These are phyloP conservation scores for Cyanophora paradoxa DNA, from an alignment of 78 protist genomes.

Conservation along the genomic window DNA sequence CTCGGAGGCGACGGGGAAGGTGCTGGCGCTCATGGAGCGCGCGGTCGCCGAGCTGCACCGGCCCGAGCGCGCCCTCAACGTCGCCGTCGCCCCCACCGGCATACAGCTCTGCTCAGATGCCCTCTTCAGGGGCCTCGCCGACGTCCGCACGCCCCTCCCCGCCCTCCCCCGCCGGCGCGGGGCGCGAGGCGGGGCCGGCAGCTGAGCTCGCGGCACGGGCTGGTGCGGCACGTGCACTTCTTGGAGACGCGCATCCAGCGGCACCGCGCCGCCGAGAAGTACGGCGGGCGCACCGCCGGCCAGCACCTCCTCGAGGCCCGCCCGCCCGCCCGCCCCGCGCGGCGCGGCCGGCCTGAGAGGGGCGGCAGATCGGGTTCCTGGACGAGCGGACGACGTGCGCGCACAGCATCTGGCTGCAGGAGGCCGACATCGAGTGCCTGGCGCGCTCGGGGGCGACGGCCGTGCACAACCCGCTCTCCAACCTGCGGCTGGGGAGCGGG, in stretches of 20 bases:
- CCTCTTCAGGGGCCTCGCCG: not conserved
- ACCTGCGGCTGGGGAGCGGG: constrained; percentile 10
- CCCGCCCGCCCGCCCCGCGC: too few species aligned
- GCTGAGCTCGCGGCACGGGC: not conserved
- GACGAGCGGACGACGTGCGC: not conserved
- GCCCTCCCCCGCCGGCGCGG: not conserved
- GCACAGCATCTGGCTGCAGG: not conserved
- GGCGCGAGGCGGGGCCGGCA: not conserved
- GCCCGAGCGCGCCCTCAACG: too few species aligned
- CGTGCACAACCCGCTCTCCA: not conserved
- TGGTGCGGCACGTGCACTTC: not conserved
- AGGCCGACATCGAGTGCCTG: not conserved
- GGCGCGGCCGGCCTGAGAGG: too few species aligned
- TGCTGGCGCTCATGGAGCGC: too few species aligned
- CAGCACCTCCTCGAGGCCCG: too few species aligned
- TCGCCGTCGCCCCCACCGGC: too few species aligned
- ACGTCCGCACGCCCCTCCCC: not conserved
- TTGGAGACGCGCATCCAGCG: constrained; percentile 6
- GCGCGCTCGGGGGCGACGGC: not conserved
- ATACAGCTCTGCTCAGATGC: too few species aligned
- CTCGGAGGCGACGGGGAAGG: too few species aligned
- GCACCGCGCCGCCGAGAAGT: too few species aligned
- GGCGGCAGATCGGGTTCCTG: not conserved
- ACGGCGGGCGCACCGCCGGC: too few species aligned
- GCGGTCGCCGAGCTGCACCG: too few species aligned